phyloP scores from a whole-genome alignment of 202 grass and related monocot species.

The Eragrostis tef region DNA sequence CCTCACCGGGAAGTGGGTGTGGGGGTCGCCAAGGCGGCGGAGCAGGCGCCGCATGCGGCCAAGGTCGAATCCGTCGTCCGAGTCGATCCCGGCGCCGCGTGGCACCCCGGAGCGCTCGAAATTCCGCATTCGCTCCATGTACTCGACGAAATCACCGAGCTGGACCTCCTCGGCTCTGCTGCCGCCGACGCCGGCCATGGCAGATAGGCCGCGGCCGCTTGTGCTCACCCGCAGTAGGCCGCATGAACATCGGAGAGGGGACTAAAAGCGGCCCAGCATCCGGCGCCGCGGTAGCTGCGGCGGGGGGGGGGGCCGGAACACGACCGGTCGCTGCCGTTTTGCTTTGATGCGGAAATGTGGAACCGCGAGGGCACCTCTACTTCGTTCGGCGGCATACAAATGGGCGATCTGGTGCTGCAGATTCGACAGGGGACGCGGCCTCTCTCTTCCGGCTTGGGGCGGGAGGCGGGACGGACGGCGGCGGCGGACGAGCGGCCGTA shows the following conservation, averaged over 20 bases:
- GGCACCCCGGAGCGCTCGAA: slow-evolving; percentile 77
- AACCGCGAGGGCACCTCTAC: neutral
- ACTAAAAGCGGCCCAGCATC: slow-evolving; percentile 19
- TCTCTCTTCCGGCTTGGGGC: neutral
- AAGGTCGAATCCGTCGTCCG: slow-evolving; percentile 83
- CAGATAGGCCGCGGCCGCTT: slow-evolving; percentile 22
- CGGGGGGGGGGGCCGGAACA: slow-evolving; percentile 14
- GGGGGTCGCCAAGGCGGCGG: slow-evolving; percentile 64
- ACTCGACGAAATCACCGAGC: slow-evolving; percentile 68
- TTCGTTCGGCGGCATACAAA: neutral
- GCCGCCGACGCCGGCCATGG: slow-evolving; percentile 33
- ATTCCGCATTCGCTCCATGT: slow-evolving; percentile 78
- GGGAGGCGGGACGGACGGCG: neutral
- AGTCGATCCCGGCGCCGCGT: slow-evolving; percentile 74
- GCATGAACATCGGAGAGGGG: neutral
- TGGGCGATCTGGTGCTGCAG: neutral
- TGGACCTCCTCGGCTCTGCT: slow-evolving; percentile 25
- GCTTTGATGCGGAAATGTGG: slow-evolving; percentile 22
- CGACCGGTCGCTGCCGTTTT: slow-evolving; percentile 38
- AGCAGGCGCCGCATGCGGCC: slow-evolving; percentile 77
- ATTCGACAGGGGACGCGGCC: neutral
- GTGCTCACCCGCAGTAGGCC: neutral
- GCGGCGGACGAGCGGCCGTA: neutral
- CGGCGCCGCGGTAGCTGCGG: neutral
- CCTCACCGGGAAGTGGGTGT: slow-evolving; percentile 67